Evolutionary conservation across 148 eudicot species (phyloP).

Genomic region (Vaccinium vitisidaea): DNA sequence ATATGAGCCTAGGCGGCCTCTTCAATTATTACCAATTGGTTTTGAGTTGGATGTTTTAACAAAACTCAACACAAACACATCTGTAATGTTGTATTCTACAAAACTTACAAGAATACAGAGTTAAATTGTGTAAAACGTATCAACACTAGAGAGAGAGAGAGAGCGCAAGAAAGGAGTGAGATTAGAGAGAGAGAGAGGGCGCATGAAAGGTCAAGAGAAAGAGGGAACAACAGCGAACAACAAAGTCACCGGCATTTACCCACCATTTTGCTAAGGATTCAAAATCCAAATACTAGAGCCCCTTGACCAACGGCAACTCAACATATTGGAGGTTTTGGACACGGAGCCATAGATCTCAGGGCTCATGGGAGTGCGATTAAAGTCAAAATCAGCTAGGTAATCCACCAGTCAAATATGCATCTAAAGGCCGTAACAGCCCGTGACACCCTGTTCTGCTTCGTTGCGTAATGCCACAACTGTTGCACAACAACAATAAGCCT

Average conservation of each 20-base stretch:
- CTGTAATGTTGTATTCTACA: background rate
- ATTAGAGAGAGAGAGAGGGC: background rate
- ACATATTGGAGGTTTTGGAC: background rate
- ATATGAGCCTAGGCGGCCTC: too few species aligned
- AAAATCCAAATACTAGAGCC: background rate
- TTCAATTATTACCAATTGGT: too few species aligned
- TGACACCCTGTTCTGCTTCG: background rate
- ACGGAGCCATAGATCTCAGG: background rate
- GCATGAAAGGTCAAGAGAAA: background rate
- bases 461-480: background rate
- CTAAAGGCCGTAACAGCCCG: background rate
- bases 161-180: too few species aligned
- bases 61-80: background rate
- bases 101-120: background rate
- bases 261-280: background rate
- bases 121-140: too few species aligned
- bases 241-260: background rate
- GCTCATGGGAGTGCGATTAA: background rate
- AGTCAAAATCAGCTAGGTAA: background rate
- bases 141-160: too few species aligned
- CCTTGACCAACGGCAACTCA: background rate
- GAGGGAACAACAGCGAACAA: background rate
- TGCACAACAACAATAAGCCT: background rate
- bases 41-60: too few species aligned
- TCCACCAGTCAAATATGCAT: background rate